Evolutionary conservation across 306 rosid genomes (phyloP).

Genomic region (Trifolium subterraneum): DNA sequence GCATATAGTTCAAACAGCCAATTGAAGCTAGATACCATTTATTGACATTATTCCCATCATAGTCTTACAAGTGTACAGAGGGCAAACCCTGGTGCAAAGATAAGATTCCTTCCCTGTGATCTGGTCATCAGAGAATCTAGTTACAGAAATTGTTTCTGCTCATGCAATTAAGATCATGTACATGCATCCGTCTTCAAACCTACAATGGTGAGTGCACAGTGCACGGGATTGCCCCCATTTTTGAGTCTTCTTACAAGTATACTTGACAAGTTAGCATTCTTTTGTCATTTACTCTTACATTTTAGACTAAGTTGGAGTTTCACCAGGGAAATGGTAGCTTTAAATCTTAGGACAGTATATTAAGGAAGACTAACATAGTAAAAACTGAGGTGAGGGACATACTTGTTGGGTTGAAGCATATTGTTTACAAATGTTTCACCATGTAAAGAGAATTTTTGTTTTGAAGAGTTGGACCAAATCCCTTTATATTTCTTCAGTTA

Average conservation of each 20-base stretch:
- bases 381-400: slow-evolving; percentile 47
- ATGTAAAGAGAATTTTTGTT: slow-evolving; percentile 44
- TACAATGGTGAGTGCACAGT: not conserved
- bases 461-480: slow-evolving; percentile 36
- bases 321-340: slow-evolving; percentile 40
- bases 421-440: slow-evolving; percentile 49
- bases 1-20: slow-evolving; percentile 40
- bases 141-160: slow-evolving; percentile 23
- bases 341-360: slow-evolving; percentile 40
- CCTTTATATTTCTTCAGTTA: slow-evolving; percentile 41
- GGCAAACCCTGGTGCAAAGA: slow-evolving; percentile 36
- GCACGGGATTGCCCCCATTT: slow-evolving; percentile 27
- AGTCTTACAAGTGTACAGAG: slow-evolving; percentile 46
- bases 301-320: slow-evolving; percentile 46
- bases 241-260: slow-evolving; percentile 49
- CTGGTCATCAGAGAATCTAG: slow-evolving; percentile 36
- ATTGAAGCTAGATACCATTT: slow-evolving; percentile 45
- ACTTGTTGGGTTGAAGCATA: slow-evolving; percentile 45
- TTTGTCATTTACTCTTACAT: slow-evolving; percentile 39
- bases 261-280: slow-evolving; percentile 53
- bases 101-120: slow-evolving; percentile 36
- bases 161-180: slow-evolving; percentile 33
- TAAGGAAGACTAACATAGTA: slow-evolving; percentile 50
- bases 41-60: slow-evolving; percentile 48
- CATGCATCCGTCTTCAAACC: slow-evolving; percentile 33